A percentile compares a stretch with the other conserved stretches of the same genome.
phyloP scores from a whole-genome alignment of 352 stramenopile genomes.

The Pythium myriotylum region DNA sequence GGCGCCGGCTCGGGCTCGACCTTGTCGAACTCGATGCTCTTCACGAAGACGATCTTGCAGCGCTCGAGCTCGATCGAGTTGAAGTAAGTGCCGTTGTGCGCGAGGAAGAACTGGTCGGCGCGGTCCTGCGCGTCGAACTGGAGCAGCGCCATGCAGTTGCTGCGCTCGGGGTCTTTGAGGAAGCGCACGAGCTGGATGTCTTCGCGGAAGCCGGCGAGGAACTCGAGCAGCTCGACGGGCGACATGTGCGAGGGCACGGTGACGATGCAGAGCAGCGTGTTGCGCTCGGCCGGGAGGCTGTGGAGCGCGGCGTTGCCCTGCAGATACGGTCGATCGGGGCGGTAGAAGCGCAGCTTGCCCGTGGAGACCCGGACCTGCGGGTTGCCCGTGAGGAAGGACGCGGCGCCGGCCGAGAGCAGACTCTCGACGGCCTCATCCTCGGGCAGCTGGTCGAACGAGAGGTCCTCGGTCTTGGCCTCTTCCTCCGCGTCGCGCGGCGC shows the following conservation, averaged over 20 bases:
- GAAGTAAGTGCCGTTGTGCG: conserved; percentile 90
- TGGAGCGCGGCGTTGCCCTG: conserved; percentile 21
- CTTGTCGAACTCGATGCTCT: conserved; percentile 84
- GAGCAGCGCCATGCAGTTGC: conserved; percentile 87
- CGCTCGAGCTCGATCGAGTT: conserved; percentile 91
- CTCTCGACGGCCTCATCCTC: conserved; percentile 34
- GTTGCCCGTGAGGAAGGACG: conserved; percentile 76
- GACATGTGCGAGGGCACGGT: conserved; percentile 86
- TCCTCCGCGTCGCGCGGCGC: conserved; percentile 27
- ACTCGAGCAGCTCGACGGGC: conserved; percentile 84
- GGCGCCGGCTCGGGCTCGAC: conserved; percentile 29
- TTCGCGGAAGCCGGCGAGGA: conserved; percentile 70
- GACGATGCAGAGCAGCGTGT: conserved; percentile 79
- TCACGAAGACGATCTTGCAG: conserved; percentile 91
- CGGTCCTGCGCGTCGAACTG: conserved; percentile 80
- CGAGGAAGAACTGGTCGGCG: conserved; percentile 86
- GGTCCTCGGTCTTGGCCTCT: conserved; percentile 38
- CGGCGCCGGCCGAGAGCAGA: conserved; percentile 30
- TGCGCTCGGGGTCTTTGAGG: conserved; percentile 77
- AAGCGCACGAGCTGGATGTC: conserved; percentile 81
- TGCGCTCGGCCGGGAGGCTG: conserved; percentile 62
- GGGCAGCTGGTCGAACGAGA: conserved; percentile 33
- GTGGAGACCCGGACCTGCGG: conserved; percentile 77
- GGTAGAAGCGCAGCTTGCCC: conserved; percentile 83
- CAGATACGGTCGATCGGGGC: conserved; percentile 63